Evolutionary conservation across 768 basidiomycete species (phyloP).

Genomic region (Suillus decipiens): DNA sequence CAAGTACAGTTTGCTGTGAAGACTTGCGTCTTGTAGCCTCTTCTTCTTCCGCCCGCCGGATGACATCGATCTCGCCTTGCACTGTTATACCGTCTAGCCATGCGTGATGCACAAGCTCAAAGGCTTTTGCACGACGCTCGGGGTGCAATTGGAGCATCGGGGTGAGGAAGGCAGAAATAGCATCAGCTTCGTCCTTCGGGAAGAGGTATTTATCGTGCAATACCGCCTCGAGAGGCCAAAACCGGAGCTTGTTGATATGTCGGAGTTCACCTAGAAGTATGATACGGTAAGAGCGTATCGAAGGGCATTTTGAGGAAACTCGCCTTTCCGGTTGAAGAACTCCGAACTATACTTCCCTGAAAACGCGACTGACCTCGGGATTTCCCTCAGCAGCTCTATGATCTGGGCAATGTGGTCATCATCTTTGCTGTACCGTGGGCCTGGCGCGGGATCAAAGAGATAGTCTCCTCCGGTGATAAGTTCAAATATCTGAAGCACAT

Average conservation of each 20-base stretch:
- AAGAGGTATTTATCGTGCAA: constrained; percentile 97
- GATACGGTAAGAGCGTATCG: background rate
- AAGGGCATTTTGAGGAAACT: constrained; percentile 18
- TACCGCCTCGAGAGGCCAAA: constrained; percentile 82
- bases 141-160: constrained; percentile 92
- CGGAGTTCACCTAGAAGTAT: constrained; percentile 69
- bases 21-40: constrained; percentile 35
- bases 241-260: constrained; percentile 92
- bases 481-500: constrained; percentile 76
- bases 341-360: constrained; percentile 92
- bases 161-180: constrained; percentile 75
- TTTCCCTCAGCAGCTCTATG: constrained; percentile 92
- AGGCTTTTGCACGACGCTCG: constrained; percentile 84
- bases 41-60: constrained; percentile 61
- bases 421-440: constrained; percentile 93
- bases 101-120: constrained; percentile 81
- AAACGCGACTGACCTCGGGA: constrained; percentile 81
- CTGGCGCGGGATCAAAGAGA: constrained; percentile 95
- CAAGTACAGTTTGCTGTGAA: constrained; percentile 18
- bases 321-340: constrained; percentile 96
- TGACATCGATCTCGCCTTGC: constrained; percentile 88
- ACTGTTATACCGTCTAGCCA: constrained; percentile 88
- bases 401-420: constrained; percentile 98
- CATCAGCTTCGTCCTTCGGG: constrained; percentile 76
- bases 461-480: constrained; percentile 97